These are phyloP conservation scores for Claviceps citrina DNA, from an alignment of 2,329 filamentous ascomycete genomes.

Conservation along the genomic window DNA sequence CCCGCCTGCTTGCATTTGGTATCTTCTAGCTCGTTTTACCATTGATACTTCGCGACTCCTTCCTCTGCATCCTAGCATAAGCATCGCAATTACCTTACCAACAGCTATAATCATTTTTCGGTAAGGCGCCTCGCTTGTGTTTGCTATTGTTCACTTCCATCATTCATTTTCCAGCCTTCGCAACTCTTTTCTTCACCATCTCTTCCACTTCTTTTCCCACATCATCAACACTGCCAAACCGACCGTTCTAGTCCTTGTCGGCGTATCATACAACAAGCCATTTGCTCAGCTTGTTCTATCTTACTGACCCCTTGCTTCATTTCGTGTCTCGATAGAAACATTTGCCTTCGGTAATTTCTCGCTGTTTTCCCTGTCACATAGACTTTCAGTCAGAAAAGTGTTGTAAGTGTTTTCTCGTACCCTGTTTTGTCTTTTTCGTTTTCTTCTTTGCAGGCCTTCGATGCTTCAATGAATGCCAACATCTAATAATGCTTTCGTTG, in stretches of 20 bases:
- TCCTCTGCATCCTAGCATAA: conserved; percentile 7
- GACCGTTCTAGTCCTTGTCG: conserved; percentile 23
- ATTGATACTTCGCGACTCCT: conserved; percentile 6
- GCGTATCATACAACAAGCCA: conserved; percentile 23
- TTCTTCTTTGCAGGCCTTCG: neutral
- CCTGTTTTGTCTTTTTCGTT: too few relatives aligned
- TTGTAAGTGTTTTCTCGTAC: conserved; percentile 12
- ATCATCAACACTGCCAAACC: conserved; percentile 30
- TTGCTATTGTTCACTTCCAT: conserved; percentile 2
- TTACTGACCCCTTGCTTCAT: conserved; percentile 44
- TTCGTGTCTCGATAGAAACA: conserved; percentile 36
- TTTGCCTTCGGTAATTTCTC: conserved; percentile 22
- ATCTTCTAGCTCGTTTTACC: conserved; percentile 6
- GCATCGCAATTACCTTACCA: conserved; percentile 12
- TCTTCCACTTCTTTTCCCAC: conserved; percentile 16
- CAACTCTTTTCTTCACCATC: conserved; percentile 8
- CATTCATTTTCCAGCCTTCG: conserved; percentile 6
- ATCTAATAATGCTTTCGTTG: neutral
- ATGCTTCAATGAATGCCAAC: neutral
- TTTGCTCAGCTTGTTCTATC: conserved; percentile 46
- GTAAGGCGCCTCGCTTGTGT: conserved; percentile 9
- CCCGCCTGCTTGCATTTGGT: conserved; percentile 6
- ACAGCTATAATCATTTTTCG: conserved; percentile 7
- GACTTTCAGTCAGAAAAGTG: conserved; percentile 12
- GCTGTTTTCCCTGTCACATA: conserved; percentile 16